Evolutionary conservation across 2,329 filamentous ascomycete species (phyloP).

Genomic region (Apiospora malaysiana): DNA sequence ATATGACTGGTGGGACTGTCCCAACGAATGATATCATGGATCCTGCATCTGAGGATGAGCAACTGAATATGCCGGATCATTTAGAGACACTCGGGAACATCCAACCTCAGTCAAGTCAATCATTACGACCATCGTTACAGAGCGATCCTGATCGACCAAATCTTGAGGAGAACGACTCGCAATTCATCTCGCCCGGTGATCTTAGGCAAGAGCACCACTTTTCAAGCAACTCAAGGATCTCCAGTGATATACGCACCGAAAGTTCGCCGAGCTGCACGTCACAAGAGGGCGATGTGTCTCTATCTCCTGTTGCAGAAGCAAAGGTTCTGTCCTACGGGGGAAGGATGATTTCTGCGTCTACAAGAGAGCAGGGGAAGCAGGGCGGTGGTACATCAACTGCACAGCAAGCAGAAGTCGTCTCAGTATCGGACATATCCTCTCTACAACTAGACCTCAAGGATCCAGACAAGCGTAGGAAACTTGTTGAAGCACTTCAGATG

Average conservation of each 20-base stretch:
- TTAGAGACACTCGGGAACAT: constrained; percentile 2
- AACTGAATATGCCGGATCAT: not conserved
- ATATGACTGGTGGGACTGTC: constrained; percentile 18
- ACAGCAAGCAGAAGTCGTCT: not conserved
- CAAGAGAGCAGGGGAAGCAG: not conserved
- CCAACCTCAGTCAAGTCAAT: not conserved
- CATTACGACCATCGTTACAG: not conserved
- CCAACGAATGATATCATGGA: not conserved
- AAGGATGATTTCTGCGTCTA: not conserved
- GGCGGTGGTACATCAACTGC: not conserved
- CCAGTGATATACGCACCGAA: not conserved
- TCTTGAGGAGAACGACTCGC: not conserved
- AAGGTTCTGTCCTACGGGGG: not conserved
- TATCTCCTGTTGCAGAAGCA: not conserved
- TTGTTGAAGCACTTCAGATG: constrained; percentile 34
- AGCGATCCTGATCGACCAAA: not conserved
- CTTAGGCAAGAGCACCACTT: not conserved
- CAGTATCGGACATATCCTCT: constrained; percentile 11
- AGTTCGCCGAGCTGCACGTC: not conserved
- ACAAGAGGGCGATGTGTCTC: not conserved
- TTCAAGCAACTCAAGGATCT: not conserved
- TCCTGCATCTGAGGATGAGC: constrained; percentile 13
- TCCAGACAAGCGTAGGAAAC: constrained; percentile 25
- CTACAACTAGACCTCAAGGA: constrained; percentile 27
- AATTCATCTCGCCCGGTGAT: not conserved